These are phyloP conservation scores for Lotmaria passim DNA, from an alignment of 208 protist species.

Conservation along the genomic window DNA sequence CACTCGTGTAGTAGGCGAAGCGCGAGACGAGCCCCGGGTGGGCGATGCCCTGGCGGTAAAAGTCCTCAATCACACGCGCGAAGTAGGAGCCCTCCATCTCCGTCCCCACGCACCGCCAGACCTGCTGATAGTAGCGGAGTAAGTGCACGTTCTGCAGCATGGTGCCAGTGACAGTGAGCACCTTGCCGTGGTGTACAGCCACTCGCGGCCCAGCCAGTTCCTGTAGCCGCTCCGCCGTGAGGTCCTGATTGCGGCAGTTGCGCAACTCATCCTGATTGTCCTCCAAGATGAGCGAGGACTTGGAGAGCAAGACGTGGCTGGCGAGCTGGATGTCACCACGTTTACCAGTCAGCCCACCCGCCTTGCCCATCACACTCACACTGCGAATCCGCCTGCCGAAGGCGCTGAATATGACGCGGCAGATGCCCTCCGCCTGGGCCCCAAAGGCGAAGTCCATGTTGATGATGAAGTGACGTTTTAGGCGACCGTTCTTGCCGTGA, in stretches of 20 bases:
- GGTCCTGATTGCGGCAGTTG: conserved; percentile 80
- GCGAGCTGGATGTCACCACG: conserved; percentile 90
- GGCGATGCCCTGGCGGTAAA: conserved; percentile 80
- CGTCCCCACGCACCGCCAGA: conserved; percentile 83
- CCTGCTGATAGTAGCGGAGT: conserved; percentile 82
- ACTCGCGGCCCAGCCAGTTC: conserved; percentile 62
- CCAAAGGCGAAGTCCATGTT: conserved; percentile 94
- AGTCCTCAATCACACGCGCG: conserved; percentile 83
- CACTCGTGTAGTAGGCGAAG: conserved; percentile 91
- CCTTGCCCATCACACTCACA: conserved; percentile 90
- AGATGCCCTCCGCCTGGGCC: conserved; percentile 87
- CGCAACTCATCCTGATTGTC: conserved; percentile 87
- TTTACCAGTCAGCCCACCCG: conserved; percentile 83
- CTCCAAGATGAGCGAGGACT: conserved; percentile 83
- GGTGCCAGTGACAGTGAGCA: conserved; percentile 85
- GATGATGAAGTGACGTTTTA: conserved; percentile 81
- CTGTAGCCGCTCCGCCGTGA: conserved; percentile 54
- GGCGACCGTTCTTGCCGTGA: conserved; percentile 30
- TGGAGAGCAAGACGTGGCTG: conserved; percentile 84
- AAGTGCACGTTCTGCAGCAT: conserved; percentile 88
- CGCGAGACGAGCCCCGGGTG: conserved; percentile 61
- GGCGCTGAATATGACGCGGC: conserved; percentile 74
- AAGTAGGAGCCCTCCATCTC: conserved; percentile 93
- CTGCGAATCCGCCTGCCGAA: conserved; percentile 86
- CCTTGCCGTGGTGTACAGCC: conserved; percentile 70